phyloP scores from a whole-genome alignment of 1,284 basidiomycete genomes.

The Papiliotrema terrestris region DNA sequence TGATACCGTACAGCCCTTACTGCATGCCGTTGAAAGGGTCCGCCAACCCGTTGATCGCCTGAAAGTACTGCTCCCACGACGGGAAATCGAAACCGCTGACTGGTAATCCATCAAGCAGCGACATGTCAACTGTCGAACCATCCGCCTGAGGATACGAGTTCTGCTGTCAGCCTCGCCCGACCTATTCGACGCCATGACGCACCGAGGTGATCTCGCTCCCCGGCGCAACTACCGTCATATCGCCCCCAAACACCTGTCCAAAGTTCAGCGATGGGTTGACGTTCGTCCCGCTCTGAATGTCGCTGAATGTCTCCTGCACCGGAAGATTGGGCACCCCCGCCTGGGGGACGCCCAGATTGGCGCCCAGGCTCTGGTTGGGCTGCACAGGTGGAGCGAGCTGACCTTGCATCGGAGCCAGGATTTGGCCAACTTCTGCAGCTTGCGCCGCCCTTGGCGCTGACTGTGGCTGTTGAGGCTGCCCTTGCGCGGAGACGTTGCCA shows the following conservation, averaged over 20 bases:
- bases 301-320: conserved; percentile 4
- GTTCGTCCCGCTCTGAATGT: conserved; percentile 17
- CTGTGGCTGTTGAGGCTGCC: too few species aligned
- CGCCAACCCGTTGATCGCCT: neutral
- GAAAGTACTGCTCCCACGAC: conserved; percentile 14
- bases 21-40: neutral
- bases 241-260: neutral
- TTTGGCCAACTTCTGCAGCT: too few species aligned
- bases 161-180: neutral
- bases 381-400: too few species aligned
- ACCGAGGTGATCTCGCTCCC: neutral
- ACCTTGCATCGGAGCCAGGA: too few species aligned
- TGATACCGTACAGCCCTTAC: neutral
- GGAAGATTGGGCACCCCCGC: neutral
- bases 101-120: conserved; percentile 73
- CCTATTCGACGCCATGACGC: neutral
- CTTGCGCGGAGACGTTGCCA: too few species aligned
- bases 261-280: conserved; percentile 33
- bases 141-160: neutral
- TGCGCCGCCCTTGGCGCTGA: too few species aligned
- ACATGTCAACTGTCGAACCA: conserved; percentile 55
- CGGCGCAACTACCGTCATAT: conserved; percentile 15
- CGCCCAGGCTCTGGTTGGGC: too few species aligned
- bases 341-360: too few species aligned
- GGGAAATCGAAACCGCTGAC: conserved; percentile 74